These are phyloP conservation scores for Solanum commersonii DNA, from an alignment of 257 asterid genomes.

Conservation along the genomic window DNA sequence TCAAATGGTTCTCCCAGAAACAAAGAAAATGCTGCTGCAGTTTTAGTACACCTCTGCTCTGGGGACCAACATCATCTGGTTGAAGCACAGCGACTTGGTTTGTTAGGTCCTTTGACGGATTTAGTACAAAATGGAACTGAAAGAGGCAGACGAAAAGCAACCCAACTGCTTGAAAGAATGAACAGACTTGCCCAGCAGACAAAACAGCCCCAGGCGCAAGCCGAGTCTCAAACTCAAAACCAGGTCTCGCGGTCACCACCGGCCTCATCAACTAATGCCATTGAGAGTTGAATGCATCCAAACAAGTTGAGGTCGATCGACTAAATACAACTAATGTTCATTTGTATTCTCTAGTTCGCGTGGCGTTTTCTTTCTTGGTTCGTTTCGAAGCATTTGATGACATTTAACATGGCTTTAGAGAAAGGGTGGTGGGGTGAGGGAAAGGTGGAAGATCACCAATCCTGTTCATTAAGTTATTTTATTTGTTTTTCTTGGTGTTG, in stretches of 20 bases:
- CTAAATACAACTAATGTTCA: background rate
- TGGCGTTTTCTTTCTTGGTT: background rate
- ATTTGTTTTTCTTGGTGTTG: background rate
- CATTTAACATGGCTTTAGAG: background rate
- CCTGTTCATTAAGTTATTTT: constrained; percentile 1
- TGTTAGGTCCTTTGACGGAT: constrained; percentile 1
- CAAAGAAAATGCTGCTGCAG: constrained; percentile 12
- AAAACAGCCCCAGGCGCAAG: background rate
- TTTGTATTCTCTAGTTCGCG: background rate
- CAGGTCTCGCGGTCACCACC: background rate
- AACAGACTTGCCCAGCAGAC: background rate
- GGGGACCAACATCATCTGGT: constrained; percentile 4
- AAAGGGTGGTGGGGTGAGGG: background rate
- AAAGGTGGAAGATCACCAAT: constrained; percentile 4
- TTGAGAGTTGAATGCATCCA: background rate
- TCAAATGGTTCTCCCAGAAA: constrained; percentile 11
- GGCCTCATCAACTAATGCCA: background rate
- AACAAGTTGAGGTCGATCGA: background rate
- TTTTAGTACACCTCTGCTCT: constrained; percentile 5
- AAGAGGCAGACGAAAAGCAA: constrained; percentile 4
- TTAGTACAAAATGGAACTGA: constrained; percentile 4
- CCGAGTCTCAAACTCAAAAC: background rate
- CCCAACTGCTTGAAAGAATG: constrained; percentile 8
- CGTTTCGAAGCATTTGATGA: background rate
- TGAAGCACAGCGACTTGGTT: constrained; percentile 5